Conservation (phyloP, 768 basidiomycete genomes). For the Termitomyces sp. region DNA sequence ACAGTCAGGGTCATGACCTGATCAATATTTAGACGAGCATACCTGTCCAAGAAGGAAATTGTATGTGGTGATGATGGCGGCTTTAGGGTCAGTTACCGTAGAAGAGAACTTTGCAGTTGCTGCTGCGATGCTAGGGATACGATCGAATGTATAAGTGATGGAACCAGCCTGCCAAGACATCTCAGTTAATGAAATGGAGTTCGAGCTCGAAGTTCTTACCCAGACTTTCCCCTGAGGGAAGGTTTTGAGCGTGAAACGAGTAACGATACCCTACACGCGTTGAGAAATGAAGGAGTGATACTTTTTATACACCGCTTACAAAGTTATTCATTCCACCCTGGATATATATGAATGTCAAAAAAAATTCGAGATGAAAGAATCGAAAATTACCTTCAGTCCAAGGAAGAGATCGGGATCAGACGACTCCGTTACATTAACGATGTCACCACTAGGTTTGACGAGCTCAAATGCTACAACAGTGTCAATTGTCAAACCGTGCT, state of each 20-base stretch:
- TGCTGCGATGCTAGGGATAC: conserved; percentile 19
- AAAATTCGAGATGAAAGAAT: neutral
- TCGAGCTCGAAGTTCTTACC: conserved; percentile 30
- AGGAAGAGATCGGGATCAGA: conserved; percentile 36
- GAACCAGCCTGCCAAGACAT: conserved; percentile 40
- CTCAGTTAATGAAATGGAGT: neutral
- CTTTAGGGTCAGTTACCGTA: conserved; percentile 45
- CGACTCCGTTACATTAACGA: conserved; percentile 28
- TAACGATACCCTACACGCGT: conserved; percentile 46
- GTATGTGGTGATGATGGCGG: conserved; percentile 41
- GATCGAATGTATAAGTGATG: conserved; percentile 24
- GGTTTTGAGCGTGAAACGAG: conserved; percentile 47
- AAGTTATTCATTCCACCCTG: conserved; percentile 66
- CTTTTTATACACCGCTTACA: conserved; percentile 13
- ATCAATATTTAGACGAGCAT: neutral
- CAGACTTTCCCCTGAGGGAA: conserved; percentile 54
- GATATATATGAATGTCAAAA: neutral
- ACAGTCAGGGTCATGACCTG: neutral
- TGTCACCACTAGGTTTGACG: conserved; percentile 47
- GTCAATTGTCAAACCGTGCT: conserved; percentile 55
- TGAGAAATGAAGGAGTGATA: neutral
- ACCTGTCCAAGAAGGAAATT: conserved; percentile 32
- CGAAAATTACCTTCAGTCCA: conserved; percentile 28
- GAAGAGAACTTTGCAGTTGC: conserved; percentile 37
- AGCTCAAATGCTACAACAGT: conserved; percentile 51